Evolutionary conservation across 768 basidiomycete species (phyloP).

Genomic region (Crucibulum laeve): DNA sequence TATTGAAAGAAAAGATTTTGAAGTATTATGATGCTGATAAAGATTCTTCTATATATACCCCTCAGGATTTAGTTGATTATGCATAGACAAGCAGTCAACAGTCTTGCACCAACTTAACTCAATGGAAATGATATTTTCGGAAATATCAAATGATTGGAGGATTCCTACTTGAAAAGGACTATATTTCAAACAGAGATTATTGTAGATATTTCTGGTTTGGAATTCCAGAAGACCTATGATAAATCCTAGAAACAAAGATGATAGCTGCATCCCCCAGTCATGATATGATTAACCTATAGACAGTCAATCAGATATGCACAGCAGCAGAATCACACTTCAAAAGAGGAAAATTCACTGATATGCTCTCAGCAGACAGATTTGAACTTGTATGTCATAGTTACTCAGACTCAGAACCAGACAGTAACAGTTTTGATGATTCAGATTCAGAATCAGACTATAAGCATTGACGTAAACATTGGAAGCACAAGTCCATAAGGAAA

Average conservation of each 20-base stretch:
- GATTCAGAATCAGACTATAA: constrained; percentile 2
- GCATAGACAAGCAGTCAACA: neutral
- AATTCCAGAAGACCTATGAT: neutral
- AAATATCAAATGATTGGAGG: too few species aligned
- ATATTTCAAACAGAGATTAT: neutral
- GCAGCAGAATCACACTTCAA: constrained; percentile 7
- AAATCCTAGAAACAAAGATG: constrained; percentile 1
- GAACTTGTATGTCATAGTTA: neutral
- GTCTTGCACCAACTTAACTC: neutral
- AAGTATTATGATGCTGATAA: too few species aligned
- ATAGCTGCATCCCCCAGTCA: neutral
- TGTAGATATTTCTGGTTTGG: constrained; percentile 8
- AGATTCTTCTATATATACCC: neutral
- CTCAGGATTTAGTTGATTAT: neutral
- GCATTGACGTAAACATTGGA: too few species aligned
- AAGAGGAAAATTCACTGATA: constrained; percentile 2
- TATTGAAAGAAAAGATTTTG: too few species aligned
- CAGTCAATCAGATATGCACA: neutral
- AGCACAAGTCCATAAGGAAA: neutral
- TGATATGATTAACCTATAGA: constrained; percentile 4
- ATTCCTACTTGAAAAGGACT: neutral
- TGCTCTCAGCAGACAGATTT: neutral
- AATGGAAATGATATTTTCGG: too few species aligned
- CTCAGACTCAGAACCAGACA: too few species aligned
- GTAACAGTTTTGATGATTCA: neutral